Evolutionary conservation across 441 rosid genomes (phyloP).

Genomic region (Sinapis alba): DNA sequence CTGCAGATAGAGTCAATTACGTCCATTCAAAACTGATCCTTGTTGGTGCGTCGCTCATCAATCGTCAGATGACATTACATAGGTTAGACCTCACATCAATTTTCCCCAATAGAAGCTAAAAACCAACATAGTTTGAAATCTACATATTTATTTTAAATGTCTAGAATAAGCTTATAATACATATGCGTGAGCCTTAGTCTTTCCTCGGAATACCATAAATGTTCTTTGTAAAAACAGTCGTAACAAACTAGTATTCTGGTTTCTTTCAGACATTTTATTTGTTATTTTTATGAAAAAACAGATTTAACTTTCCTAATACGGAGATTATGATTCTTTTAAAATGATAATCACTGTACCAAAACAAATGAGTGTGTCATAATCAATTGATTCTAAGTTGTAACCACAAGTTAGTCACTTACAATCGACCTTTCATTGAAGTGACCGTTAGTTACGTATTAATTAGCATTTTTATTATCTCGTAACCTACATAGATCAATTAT

Average conservation of each 20-base stretch:
- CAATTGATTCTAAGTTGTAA: conserved; percentile 32
- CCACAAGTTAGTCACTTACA: conserved; percentile 24
- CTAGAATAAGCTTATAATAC: not conserved
- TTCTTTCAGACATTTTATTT: not conserved
- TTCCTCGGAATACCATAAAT: not conserved
- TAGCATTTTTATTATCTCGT: not conserved
- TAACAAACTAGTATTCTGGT: not conserved
- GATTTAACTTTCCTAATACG: not conserved
- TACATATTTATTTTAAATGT: not conserved
- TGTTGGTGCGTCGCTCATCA: conserved; percentile 10
- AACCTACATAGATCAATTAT: not conserved
- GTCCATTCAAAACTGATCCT: conserved; percentile 24
- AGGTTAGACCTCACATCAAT: conserved; percentile 15
- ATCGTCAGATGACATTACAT: not conserved
- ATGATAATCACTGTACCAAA: not conserved
- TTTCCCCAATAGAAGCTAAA: not conserved
- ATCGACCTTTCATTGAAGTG: conserved; percentile 17
- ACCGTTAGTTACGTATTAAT: not conserved
- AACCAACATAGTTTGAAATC: not conserved
- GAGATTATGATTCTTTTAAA: not conserved
- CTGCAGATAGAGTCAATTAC: conserved; percentile 42
- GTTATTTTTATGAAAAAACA: not conserved
- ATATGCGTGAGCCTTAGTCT: not conserved
- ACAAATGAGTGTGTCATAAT: conserved; percentile 2
- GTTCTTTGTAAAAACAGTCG: not conserved